Evolutionary conservation across 208 protist species (phyloP), one percentile per base, ranked within the genome.

Genomic region (Naegleria lovaniensis): DNA sequence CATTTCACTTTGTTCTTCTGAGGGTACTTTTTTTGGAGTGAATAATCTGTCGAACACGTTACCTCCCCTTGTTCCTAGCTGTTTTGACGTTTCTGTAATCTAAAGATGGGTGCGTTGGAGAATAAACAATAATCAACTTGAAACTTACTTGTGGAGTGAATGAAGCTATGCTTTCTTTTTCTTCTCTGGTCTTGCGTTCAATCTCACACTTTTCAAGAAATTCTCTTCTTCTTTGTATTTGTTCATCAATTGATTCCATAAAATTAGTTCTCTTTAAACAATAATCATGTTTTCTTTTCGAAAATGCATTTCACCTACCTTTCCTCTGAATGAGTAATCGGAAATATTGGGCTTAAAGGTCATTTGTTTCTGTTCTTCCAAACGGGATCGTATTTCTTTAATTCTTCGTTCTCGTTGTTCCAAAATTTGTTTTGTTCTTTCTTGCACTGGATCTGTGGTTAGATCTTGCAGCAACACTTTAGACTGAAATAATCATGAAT

Each of bases 351-450:
- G 83, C 25, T 40, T 85, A 41, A 85, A 85, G 11, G 83, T 85
- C 29, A 85, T 13, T 40, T 85, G 19, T 19, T 41, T 16, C 5
- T 85, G 83, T 5, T 85, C 83, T 40, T 85, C n/a, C 5, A 85
- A 36, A 40, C 36, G 83, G 5, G 19, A 19, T 40, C 83, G 19
- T 6, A 85, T 41, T 85, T 85, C 36, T 40, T 85, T 19, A 85
- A 85, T 19, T 36, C 36, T 85, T 85, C 11, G 5, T 36, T 85
- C 83, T 40, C 83, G 19, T 85, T 85, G 29, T 85, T 85, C 83
- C 83, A 85, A 41, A 41, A 85, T 85, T 43, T n/a, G n/a, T 85
- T 85, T 85, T 40, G 83, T 43, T 85, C 83, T 85, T 5, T 41
- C 16, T 85, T 85, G 29, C 3, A 85, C 29, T 85, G 83, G 83